These are phyloP conservation scores for Cymbopogon citratus DNA, from an alignment of 176 grass and related monocot species.

Conservation along the genomic window DNA sequence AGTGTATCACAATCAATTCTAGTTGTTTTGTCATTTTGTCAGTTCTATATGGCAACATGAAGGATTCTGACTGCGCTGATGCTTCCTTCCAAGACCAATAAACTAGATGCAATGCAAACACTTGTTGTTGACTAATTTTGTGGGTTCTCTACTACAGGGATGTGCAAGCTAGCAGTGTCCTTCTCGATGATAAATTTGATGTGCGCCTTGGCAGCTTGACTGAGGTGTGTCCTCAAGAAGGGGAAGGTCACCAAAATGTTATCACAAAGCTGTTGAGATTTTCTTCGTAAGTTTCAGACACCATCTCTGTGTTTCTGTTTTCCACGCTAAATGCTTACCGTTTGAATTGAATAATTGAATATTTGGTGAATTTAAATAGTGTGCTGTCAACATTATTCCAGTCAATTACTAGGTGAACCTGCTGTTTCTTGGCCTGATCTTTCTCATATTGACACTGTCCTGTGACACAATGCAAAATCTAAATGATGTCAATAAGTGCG, in stretches of 20 bases:
- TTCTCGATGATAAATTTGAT: conserved; percentile 98
- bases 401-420: not conserved
- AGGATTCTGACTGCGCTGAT: not conserved
- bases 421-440: not conserved
- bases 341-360: not conserved
- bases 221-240: conserved; percentile 76
- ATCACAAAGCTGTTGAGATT: conserved; percentile 90
- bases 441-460: not conserved
- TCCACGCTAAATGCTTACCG: not conserved
- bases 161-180: conserved; percentile 82
- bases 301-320: not conserved
- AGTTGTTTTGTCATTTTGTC: not conserved
- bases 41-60: not conserved
- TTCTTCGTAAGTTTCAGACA: conserved; percentile 64
- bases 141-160: conserved; percentile 50
- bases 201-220: conserved; percentile 79
- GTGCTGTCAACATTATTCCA: not conserved
- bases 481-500: not conserved
- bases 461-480: not conserved
- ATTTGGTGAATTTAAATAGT: not conserved
- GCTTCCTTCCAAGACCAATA: not conserved
- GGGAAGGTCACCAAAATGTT: conserved; percentile 75
- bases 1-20: not conserved
- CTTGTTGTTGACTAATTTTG: conserved; percentile 10
- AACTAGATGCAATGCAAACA: not conserved